phyloP scores from a whole-genome alignment of 202 grass and related monocot genomes.

The Zizania palustris region DNA sequence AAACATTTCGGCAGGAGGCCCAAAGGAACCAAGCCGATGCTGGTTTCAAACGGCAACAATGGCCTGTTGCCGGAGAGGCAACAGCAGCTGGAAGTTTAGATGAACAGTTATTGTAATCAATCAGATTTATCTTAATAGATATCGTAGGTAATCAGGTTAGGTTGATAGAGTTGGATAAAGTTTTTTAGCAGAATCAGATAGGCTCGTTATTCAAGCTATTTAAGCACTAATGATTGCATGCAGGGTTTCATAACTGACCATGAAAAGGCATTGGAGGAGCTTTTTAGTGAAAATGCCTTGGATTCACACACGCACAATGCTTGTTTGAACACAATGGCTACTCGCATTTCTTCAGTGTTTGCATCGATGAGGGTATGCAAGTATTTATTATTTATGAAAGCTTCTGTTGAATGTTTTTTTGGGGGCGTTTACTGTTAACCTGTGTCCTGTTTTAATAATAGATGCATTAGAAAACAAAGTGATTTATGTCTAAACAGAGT shows the following conservation, averaged over 20 bases:
- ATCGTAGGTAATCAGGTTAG: no score
- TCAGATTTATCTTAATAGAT: no score
- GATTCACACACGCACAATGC: conserved; percentile 79
- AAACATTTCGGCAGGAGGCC: no score
- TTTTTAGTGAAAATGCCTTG: conserved; percentile 87
- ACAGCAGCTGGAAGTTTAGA: no score
- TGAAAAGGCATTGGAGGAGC: conserved; percentile 92
- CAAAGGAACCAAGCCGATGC: no score
- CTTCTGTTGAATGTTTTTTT: conserved; percentile 25
- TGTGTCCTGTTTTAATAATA: background rate
- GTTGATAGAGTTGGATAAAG: no score
- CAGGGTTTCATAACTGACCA: conserved; percentile 95
- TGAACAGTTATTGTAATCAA: no score
- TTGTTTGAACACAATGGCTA: conserved; percentile 84
- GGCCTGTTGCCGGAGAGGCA: no score
- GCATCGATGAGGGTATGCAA: conserved; percentile 84
- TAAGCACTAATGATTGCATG: conserved; percentile 6
- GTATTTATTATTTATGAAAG: conserved; percentile 34
- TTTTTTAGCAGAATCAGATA: no score
- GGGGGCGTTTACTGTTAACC: background rate
- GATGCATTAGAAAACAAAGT: conserved; percentile 11
- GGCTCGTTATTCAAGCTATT: no score
- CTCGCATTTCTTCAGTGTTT: conserved; percentile 82
- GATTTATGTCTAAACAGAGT: background rate
- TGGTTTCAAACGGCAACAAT: no score